These are phyloP conservation scores for Ulmus americana DNA, from an alignment of 331 rosid species.

Conservation along the genomic window DNA sequence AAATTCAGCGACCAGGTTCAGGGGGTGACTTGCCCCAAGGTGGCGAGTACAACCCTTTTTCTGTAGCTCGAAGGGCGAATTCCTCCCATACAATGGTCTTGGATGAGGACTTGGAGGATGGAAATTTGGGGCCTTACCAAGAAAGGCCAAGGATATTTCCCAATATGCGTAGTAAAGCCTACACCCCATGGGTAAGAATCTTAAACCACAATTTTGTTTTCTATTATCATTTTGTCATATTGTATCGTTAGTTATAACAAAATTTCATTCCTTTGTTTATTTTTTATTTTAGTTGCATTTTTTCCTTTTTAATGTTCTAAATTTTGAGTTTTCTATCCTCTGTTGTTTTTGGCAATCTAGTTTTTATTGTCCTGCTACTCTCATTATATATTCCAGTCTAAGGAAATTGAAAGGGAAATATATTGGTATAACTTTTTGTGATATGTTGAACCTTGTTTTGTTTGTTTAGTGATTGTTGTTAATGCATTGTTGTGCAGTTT, in stretches of 20 bases:
- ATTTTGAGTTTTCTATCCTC: background rate
- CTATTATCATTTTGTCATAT: background rate
- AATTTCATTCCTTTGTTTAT: background rate
- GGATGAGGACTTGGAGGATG: slow-evolving; percentile 69
- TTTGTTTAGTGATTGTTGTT: slow-evolving; percentile 36
- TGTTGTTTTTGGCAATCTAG: background rate
- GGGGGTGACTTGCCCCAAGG: slow-evolving; percentile 99
- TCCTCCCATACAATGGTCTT: slow-evolving; percentile 53
- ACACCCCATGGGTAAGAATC: slow-evolving; percentile 68
- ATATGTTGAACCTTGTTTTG: background rate
- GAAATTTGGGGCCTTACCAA: slow-evolving; percentile 59
- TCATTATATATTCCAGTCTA: background rate
- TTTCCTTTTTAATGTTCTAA: background rate
- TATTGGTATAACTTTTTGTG: background rate
- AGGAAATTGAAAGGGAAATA: background rate
- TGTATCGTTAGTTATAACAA: background rate
- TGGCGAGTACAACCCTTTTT: slow-evolving; percentile 67
- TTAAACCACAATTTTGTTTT: slow-evolving; percentile 8
- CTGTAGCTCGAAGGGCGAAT: slow-evolving; percentile 64
- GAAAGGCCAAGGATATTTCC: slow-evolving; percentile 84
- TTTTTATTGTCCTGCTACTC: background rate
- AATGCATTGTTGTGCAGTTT: no score
- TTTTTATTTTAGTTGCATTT: background rate
- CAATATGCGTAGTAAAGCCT: slow-evolving; percentile 79
- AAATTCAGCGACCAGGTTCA: slow-evolving; percentile 90